A percentile compares a stretch with the other conserved stretches of the same genome.
Conservation (phyloP, 306 rosid genomes). For the Vigna nakashimae region DNA sequence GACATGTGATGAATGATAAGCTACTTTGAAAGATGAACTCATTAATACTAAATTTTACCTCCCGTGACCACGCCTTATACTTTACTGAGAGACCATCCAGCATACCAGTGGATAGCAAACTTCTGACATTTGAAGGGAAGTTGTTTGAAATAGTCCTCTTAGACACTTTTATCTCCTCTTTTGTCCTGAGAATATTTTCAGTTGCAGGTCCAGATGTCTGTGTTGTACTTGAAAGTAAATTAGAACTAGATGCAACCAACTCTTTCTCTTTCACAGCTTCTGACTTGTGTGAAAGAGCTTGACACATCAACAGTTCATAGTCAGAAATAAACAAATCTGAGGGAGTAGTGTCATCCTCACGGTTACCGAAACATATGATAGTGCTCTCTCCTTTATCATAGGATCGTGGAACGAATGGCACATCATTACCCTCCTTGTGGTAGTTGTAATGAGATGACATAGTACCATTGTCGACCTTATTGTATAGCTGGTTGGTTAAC, state of each 20-base stretch:
- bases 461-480: constrained; percentile 48
- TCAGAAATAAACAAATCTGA: constrained; percentile 52
- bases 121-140: constrained; percentile 83
- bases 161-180: constrained; percentile 61
- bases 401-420: constrained; percentile 51
- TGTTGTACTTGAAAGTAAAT: constrained; percentile 38
- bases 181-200: constrained; percentile 52
- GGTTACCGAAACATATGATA: constrained; percentile 80
- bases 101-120: constrained; percentile 87
- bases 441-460: constrained; percentile 46
- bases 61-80: constrained; percentile 82
- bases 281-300: constrained; percentile 45
- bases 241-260: constrained; percentile 48
- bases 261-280: constrained; percentile 55
- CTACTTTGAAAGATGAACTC: constrained; percentile 55
- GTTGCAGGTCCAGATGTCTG: constrained; percentile 49
- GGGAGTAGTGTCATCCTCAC: constrained; percentile 53
- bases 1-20: constrained; percentile 57
- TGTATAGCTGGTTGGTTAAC: constrained; percentile 53
- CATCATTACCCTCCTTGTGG: constrained; percentile 46
- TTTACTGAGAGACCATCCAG: constrained; percentile 88
- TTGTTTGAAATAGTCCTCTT: constrained; percentile 69
- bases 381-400: constrained; percentile 70
- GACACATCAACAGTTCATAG: constrained; percentile 68
- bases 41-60: constrained; percentile 66